A percentile compares a stretch with the other conserved stretches of the same genome.
Evolutionary conservation across 2,329 filamentous ascomycete genomes (phyloP).

Genomic region (Parastagonospora nodorum): DNA sequence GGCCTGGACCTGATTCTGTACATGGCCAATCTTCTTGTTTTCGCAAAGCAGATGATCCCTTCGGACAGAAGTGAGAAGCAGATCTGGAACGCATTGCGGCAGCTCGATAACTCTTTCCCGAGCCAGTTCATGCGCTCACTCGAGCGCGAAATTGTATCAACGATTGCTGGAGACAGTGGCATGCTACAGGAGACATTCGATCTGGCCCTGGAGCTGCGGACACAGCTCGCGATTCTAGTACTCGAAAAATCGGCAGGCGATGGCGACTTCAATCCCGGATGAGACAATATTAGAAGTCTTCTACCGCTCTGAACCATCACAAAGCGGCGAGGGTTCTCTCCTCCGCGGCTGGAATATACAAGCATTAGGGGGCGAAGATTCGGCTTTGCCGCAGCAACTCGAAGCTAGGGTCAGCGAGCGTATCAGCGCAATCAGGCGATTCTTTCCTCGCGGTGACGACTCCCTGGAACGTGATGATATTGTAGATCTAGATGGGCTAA

Average conservation of each 20-base stretch:
- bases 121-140: conserved; percentile 37
- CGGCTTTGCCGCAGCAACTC: conserved; percentile 43
- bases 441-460: conserved; percentile 41
- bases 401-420: conserved; percentile 44
- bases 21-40: conserved; percentile 50
- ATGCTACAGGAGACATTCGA: conserved; percentile 53
- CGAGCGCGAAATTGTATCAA: conserved; percentile 6
- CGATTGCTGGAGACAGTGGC: conserved; percentile 45
- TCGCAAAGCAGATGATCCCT: conserved; percentile 47
- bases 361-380: conserved; percentile 46
- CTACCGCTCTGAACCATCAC: conserved; percentile 26
- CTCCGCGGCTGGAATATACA: conserved; percentile 44
- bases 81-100: conserved; percentile 35
- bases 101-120: conserved; percentile 45
- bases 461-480: conserved; percentile 31
- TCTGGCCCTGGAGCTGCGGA: conserved; percentile 59
- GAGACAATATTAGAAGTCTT: conserved; percentile 51
- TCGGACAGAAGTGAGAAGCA: conserved; percentile 32
- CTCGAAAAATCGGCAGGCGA: conserved; percentile 43
- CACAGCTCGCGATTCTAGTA: conserved; percentile 57
- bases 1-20: conserved; percentile 51
- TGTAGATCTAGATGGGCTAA: conserved; percentile 52
- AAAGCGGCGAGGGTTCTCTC: conserved; percentile 9
- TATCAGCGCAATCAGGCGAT: conserved; percentile 44
- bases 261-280: conserved; percentile 48